Evolutionary conservation across 2,329 filamentous ascomycete genomes (phyloP), one percentile per base, ranked within the genome.

Genomic region (Bipolaris sorokiniana): DNA sequence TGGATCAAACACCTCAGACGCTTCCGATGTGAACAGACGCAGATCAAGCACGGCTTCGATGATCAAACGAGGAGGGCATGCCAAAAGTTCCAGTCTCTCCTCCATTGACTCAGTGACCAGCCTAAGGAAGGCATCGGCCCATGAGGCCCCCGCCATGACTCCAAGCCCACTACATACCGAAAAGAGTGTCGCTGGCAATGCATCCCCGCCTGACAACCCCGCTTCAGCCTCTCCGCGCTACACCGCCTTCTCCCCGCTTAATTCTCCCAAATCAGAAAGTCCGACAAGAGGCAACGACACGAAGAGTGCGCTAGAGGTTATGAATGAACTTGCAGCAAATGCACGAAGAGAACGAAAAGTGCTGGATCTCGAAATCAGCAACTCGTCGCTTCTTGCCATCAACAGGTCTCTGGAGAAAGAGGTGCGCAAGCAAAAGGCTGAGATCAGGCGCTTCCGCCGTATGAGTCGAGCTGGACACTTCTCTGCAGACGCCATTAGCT

Each of bases 361-460:
- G 1, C 86, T 98, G 65, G 95, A 99, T 74, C 81, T 99, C 5
- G 92, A 99, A 74, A 99, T 99, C 62, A 97, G 90, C 53, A 99
- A 99, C 71, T 95, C 92, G 1, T 97, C 93, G 1, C 83, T 99
- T 3, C 86, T 97, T 54, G 95, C 95, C 38, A 98, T 99, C 78
- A 99, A 99, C 73, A 85, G 93, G 51, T 95, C 92, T 0, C 80
- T 99, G 0, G 95, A 99, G 78, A 86, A 92, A 22, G 92, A 98
- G 73, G 84, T 99, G 68, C 87, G 92, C 23, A 96, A 96, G 73
- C 94, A 98, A 70, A 94, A 90, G 36, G 86, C 90, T 1, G 95
- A 99, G 72, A 76, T 99, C 31, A 88, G 95, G 55, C 85, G 94
- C 41, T 98, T 89, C 74, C 87, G 91, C 49, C 87, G 95, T n/a